phyloP scores from a whole-genome alignment of 2,329 filamentous ascomycete genomes.

The Penicillium concentricum region DNA sequence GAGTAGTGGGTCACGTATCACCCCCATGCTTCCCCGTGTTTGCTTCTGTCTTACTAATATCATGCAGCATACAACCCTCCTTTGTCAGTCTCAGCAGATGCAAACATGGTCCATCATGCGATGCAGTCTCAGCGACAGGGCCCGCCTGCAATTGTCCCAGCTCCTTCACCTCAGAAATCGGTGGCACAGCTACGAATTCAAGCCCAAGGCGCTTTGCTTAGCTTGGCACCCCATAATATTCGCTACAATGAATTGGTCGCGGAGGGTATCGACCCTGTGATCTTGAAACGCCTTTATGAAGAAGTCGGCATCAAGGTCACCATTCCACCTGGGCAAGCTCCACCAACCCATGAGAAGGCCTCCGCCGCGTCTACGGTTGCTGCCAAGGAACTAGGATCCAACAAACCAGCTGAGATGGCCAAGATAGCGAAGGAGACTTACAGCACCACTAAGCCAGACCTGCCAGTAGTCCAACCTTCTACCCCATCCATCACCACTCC shows the following conservation, averaged over 20 bases:
- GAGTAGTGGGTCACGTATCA: conserved; percentile 36
- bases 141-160: not conserved
- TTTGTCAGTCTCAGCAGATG: conserved; percentile 25
- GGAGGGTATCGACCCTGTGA: conserved; percentile 65
- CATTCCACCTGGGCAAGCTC: conserved; percentile 8
- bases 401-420: not conserved
- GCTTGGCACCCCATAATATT: conserved; percentile 63
- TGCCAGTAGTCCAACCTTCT: not conserved
- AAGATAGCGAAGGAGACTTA: not conserved
- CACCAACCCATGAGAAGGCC: not conserved
- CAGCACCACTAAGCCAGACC: not conserved
- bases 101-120: conserved; percentile 13
- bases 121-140: conserved; percentile 14
- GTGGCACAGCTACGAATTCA: conserved; percentile 42
- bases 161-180: conserved; percentile 19
- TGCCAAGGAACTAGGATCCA: not conserved
- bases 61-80: conserved; percentile 37
- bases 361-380: not conserved
- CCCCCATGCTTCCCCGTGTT: not conserved
- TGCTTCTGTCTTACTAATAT: conserved; percentile 19
- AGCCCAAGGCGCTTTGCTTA: conserved; percentile 66
- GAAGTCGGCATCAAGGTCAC: conserved; percentile 61
- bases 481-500: conserved; percentile 13
- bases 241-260: conserved; percentile 70
- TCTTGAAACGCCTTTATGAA: conserved; percentile 65